Evolutionary conservation across 805 yeast genomes (phyloP), one percentile per base, ranked within the genome.

Genomic region (Dipodascus geniculatus): DNA sequence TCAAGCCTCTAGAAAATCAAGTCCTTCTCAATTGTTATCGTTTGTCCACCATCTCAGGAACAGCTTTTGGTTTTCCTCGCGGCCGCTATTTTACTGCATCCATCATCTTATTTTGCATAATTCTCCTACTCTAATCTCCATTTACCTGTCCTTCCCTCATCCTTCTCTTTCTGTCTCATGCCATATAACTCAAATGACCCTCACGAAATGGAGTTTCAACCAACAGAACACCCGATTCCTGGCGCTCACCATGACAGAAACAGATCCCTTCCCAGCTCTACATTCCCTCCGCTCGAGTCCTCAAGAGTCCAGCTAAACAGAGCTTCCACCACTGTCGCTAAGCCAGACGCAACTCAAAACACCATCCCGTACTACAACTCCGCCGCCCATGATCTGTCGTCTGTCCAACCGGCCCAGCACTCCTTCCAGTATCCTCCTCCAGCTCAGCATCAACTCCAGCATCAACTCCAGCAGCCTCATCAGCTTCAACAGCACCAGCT

Each of bases 241-340:
- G 19, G 31, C 31, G 6, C 49, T 22, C 53, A 53, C 23, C 64
- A 61, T 53, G 63, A 61, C 42, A 50, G 64, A 17, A 61, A 61
- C 48, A 60, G 56, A 35, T 61, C 64, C 4, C 52, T 61, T n/a
- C 64, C 64, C 9, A 61, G 38, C 49, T 52, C 55, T 24, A 48
- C 55, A 16, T 48, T 42, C 42, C 42, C 31, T n/a, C n/a, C n/a
- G n/a, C n/a, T n/a, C 42, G 48, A 42, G 1, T 49, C 53, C 22
- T 55, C 60, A 6, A 48, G 62, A n/a, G 48, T 56, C 22, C 47
- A 28, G 23, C 33, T 22, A 31, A 22, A 48, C 17, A 38, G 51
- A 42, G 48, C 49, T n/a, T 50, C 53, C 31, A 22, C 44, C 9
- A n/a, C 52, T 38, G 23, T 49, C 16, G 48, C 22, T 22, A 31